Evolutionary conservation across 805 yeast species (phyloP).

Genomic region (Saccharomycopsis selenospora): DNA sequence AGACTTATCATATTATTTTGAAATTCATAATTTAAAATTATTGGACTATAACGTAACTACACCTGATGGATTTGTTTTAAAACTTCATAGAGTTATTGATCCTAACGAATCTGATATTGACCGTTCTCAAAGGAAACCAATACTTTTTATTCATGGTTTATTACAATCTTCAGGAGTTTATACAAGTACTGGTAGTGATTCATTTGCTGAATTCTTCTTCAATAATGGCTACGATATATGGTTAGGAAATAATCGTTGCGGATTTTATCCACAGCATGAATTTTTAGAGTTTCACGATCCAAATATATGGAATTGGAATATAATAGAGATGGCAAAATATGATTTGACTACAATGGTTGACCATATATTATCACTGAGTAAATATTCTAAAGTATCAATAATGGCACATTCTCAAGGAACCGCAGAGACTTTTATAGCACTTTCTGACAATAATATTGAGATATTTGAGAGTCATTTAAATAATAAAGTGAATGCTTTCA

Average conservation of each 20-base stretch:
- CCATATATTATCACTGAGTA: conserved; percentile 53
- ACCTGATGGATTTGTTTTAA: conserved; percentile 63
- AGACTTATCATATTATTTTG: conserved; percentile 62
- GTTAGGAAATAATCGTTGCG: conserved; percentile 90
- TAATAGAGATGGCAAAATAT: conserved; percentile 86
- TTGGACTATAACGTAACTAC: neutral
- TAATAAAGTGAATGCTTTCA: conserved; percentile 37
- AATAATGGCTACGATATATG: conserved; percentile 90
- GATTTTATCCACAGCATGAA: conserved; percentile 79
- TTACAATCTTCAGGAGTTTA: conserved; percentile 79
- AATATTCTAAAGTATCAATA: conserved; percentile 42
- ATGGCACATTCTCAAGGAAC: conserved; percentile 93
- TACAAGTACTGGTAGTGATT: conserved; percentile 32
- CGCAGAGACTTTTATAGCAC: conserved; percentile 84
- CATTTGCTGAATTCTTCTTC: conserved; percentile 68
- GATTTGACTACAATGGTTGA: conserved; percentile 84
- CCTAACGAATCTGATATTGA: conserved; percentile 22
- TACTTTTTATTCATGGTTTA: conserved; percentile 86
- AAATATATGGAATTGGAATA: conserved; percentile 81
- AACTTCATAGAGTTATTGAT: conserved; percentile 59
- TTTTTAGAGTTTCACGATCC: conserved; percentile 33
- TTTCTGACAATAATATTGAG: conserved; percentile 50
- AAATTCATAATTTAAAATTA: conserved; percentile 36
- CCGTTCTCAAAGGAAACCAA: conserved; percentile 37
- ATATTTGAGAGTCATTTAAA: conserved; percentile 46